Base-by-base conservation (phyloP, 805 yeast species). In the Suhomyces sp. region DNA sequence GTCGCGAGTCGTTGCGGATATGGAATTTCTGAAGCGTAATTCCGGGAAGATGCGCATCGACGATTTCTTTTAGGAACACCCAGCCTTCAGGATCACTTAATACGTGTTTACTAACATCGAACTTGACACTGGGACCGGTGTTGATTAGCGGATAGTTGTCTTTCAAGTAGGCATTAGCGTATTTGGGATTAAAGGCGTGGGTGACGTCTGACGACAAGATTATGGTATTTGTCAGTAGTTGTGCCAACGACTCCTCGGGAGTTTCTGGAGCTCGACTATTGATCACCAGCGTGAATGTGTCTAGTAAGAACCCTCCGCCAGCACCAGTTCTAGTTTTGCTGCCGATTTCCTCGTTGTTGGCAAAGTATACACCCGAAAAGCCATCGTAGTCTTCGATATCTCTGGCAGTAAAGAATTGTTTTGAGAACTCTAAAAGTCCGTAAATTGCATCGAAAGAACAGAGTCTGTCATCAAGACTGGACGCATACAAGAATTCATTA, bases 261-360 rank as follows among this genome's bases (percentile, higher is more conserved):
- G 33, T 47, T 10, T 40, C n/a, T 6, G 43, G 6, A 2, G 37
- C n/a, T 33, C 53, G 22, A 6, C 41, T 17, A 43, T 47, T 39
- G 22, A 57, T 57, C 3, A 64, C 51, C 12, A 61, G 48, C 33
- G 54, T 60, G 33, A 65, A 57, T 10, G 60, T 57, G 21, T 58
- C 60, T 33, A 57, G 53, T 45, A 71, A 58, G 19, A 75, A 64
- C 27, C 68, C 67, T 1, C 76, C 74, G 22, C 60, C 60, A 1
- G 75, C 79, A 0, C 79, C 78, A 0, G 77, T 71, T 40, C 76
- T 57, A 2, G 75, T 63, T 2, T 56, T 63, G 29, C 76, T 69
- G 2, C 79, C 78, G 17, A 75, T 70, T 47, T 75, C 79, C 54
- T 75, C 79, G 54, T 73, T 63, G 55, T 75, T 72, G n/a, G 67